Evolutionary conservation across 306 rosid species (phyloP).

Genomic region (Pueraria montana): DNA sequence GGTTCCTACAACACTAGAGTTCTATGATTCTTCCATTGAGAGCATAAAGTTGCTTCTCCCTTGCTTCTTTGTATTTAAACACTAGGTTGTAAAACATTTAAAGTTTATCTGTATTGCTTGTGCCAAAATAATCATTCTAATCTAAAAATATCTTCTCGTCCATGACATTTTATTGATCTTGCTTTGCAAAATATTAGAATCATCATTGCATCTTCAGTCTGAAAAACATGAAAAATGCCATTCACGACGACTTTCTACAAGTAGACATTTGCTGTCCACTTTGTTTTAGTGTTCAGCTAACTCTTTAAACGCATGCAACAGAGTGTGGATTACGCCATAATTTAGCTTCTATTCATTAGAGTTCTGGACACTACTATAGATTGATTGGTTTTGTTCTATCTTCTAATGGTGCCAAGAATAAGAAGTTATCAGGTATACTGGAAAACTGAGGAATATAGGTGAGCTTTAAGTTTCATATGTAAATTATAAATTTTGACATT

Average conservation of each 20-base stretch:
- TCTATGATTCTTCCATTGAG: conserved; percentile 56
- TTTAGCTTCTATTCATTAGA: no score
- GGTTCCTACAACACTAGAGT: conserved; percentile 92
- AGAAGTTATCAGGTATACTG: no score
- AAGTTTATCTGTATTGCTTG: conserved; percentile 33
- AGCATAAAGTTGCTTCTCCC: conserved; percentile 49
- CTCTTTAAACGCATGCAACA: no score
- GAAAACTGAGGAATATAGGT: no score
- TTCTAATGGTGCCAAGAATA: no score
- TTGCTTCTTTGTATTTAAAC: conserved; percentile 51
- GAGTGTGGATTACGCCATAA: no score
- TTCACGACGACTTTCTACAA: not conserved
- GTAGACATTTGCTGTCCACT: conserved; percentile 22
- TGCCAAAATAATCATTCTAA: conserved; percentile 15
- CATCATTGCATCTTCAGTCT: conserved; percentile 23
- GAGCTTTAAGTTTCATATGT: no score
- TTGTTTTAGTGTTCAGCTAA: not conserved
- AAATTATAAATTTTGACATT: no score
- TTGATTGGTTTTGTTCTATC: no score
- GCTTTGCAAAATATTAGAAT: conserved; percentile 15
- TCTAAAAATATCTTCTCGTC: conserved; percentile 37
- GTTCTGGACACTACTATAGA: no score
- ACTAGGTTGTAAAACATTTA: conserved; percentile 39
- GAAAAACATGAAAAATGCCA: conserved; percentile 36
- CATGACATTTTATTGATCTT: conserved; percentile 21